Percentiles rank a stretch among this genome's conserved stretches.
Evolutionary conservation across 2,329 filamentous ascomycete species (phyloP).

Genomic region (Ilyonectria destructans): DNA sequence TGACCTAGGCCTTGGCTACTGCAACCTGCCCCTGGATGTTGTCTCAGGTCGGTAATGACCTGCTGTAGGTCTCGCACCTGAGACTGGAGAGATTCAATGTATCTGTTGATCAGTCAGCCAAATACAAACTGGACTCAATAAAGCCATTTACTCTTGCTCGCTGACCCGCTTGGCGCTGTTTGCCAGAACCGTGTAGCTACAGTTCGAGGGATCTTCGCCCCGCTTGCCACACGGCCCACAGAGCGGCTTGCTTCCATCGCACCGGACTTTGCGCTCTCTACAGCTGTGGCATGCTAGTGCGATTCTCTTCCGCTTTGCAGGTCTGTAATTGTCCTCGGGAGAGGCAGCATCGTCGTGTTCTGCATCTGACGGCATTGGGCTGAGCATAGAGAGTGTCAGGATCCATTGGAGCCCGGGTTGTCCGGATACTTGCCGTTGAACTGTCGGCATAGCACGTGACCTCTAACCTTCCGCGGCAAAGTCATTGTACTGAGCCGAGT

Average conservation of each 20-base stretch:
- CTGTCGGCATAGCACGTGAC: neutral
- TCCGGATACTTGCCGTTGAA: neutral
- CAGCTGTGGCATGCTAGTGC: conserved; percentile 23
- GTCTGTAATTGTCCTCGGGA: neutral
- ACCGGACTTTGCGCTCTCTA: conserved; percentile 27
- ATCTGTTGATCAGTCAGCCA: neutral
- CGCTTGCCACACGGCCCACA: conserved; percentile 16
- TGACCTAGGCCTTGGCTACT: no score
- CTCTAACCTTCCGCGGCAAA: neutral
- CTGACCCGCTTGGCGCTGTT: conserved; percentile 11
- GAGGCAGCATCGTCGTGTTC: neutral
- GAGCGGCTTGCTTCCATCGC: conserved; percentile 22
- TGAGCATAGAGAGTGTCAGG: neutral
- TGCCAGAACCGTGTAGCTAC: conserved; percentile 12
- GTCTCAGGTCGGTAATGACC: neutral
- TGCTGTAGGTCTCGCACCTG: conserved; percentile 11
- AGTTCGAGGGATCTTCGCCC: neutral
- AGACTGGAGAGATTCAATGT: conserved; percentile 13
- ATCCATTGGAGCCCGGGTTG: neutral
- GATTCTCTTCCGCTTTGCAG: conserved; percentile 12
- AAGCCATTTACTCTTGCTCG: conserved; percentile 19
- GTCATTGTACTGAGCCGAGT: neutral
- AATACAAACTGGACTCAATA: neutral
- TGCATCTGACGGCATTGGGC: neutral
- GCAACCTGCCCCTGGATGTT: neutral